Evolutionary conservation across 208 protist genomes (phyloP).

Genomic region (Lotmaria passim): DNA sequence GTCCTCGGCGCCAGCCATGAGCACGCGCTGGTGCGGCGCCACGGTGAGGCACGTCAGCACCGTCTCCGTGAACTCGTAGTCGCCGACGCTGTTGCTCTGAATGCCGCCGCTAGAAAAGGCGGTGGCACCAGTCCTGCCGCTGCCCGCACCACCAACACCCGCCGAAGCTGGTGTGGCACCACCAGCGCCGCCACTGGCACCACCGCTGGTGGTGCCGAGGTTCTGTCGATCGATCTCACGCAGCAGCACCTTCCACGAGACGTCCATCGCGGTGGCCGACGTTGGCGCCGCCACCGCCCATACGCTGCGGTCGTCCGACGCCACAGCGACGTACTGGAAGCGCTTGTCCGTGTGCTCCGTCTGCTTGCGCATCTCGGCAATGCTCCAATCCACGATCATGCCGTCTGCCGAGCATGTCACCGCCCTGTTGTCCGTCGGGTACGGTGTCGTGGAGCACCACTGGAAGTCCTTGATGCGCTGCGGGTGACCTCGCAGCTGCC

Average conservation of each 20-base stretch:
- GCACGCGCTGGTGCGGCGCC: conserved; percentile 86
- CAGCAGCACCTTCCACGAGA: conserved; percentile 88
- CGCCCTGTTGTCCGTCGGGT: conserved; percentile 92
- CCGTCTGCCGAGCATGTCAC: conserved; percentile 94
- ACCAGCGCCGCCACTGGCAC: background rate
- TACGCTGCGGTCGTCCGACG: conserved; percentile 84
- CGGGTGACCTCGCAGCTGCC: conserved; percentile 93
- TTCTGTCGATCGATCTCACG: conserved; percentile 83
- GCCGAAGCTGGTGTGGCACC: too few relatives aligned
- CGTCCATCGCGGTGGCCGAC: conserved; percentile 63
- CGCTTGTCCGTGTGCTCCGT: conserved; percentile 92
- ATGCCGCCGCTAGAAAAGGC: conserved; percentile 11
- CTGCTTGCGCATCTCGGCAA: conserved; percentile 85
- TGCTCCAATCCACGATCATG: conserved; percentile 94
- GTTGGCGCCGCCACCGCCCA: conserved; percentile 91
- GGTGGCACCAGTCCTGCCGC: background rate
- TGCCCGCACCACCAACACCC: background rate
- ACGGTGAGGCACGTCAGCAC: conserved; percentile 73
- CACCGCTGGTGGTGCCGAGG: conserved; percentile 39
- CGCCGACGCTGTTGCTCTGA: conserved; percentile 39
- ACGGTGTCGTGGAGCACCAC: conserved; percentile 83
- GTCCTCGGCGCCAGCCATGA: conserved; percentile 91
- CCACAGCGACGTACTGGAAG: conserved; percentile 89
- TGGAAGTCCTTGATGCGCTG: conserved; percentile 88
- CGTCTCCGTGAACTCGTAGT: conserved; percentile 85